Base-by-base conservation (phyloP, 352 stramenopile species). In the Globisporangium emineosum region DNA sequence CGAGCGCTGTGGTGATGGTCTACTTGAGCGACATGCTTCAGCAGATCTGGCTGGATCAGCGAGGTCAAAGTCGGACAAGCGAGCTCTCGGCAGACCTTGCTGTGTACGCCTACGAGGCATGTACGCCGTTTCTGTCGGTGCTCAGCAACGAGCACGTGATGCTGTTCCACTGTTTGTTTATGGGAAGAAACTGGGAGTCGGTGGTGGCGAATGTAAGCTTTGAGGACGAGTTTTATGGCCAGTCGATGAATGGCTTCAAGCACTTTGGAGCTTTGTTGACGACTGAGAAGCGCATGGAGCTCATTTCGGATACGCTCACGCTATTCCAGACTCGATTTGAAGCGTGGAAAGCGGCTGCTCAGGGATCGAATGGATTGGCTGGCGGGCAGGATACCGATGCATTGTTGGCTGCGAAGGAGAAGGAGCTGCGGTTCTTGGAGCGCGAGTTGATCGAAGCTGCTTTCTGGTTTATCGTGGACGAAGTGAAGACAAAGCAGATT, bases 81-180 rank as follows among this genome's bases (percentile, higher is more conserved):
- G 32, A 58, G 6, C 57, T 79, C 25, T 70, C 67, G 49, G 69
- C 67, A 1, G 78, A 90, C 13, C 66, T 91, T 6, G 84, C 75
- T 7, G 66, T 70, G 12, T 84, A 88, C 50, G 84, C 84, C n/a
- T 93, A 91, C 55, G 79, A 91, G 42, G 69, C 79, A 5, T 92
- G 81, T 23, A 67, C 79, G 21, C 81, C 82, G 17, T 90, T 83
- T 58, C 64, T 91, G 12, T 83, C 78, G 0, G 85, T 91, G 40
- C 66, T 93, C 4, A 78, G 64, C 5, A 79, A 78, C 21, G 79
- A 90, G n/a, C 83, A 93, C 45, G 64, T 91, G n/a, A 53, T 78
- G 67, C 33, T 90, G 13, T 90, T 93, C 47, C 65, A 83, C 49
- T 53, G 49, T 6, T 67, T 82, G 29, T 81, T 90, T 51, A 63